phyloP scores from a whole-genome alignment of 2,329 filamentous ascomycete genomes.

The Colletotrichum sp. region DNA sequence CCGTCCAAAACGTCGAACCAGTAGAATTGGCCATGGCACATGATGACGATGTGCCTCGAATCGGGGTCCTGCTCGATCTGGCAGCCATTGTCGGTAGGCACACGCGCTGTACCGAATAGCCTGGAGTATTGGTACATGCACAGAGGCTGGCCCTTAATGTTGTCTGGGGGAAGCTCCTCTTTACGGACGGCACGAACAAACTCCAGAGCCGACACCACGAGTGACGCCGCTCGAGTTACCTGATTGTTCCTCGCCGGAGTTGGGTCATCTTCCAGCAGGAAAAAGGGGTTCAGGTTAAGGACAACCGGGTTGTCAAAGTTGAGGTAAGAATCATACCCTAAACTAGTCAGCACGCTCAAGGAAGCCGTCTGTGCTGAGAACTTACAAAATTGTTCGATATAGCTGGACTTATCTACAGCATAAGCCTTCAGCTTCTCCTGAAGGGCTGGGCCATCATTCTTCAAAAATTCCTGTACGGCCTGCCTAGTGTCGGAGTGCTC shows the following conservation, averaged over 20 bases:
- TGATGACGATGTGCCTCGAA: constrained; percentile 91
- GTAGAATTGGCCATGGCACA: constrained; percentile 96
- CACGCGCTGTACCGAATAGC: constrained; percentile 91
- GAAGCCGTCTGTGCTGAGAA: constrained; percentile 24
- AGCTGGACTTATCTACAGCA: constrained; percentile 88
- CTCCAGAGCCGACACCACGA: constrained; percentile 87
- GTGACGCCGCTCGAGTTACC: constrained; percentile 89
- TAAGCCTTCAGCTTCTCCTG: constrained; percentile 92
- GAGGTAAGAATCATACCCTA: constrained; percentile 98
- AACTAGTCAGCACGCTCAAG: background rate
- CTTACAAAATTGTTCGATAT: constrained; percentile 98
- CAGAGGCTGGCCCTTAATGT: constrained; percentile 79
- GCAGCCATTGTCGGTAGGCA: constrained; percentile 93
- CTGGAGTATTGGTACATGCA: constrained; percentile 99
- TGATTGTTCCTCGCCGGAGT: constrained; percentile 97
- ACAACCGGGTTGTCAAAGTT: constrained; percentile 99
- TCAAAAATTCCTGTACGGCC: constrained; percentile 84
- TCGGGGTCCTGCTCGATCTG: constrained; percentile 93
- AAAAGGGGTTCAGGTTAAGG: constrained; percentile 96
- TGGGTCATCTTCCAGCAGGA: constrained; percentile 94
- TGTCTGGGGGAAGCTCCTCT: constrained; percentile 92
- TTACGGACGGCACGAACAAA: constrained; percentile 93
- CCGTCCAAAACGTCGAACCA: constrained; percentile 98
- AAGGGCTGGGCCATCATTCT: constrained; percentile 78
- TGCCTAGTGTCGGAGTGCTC: constrained; percentile 84